Base-by-base conservation (phyloP, 495 filamentous ascomycete species). In the Aspergillus funiculosus region DNA sequence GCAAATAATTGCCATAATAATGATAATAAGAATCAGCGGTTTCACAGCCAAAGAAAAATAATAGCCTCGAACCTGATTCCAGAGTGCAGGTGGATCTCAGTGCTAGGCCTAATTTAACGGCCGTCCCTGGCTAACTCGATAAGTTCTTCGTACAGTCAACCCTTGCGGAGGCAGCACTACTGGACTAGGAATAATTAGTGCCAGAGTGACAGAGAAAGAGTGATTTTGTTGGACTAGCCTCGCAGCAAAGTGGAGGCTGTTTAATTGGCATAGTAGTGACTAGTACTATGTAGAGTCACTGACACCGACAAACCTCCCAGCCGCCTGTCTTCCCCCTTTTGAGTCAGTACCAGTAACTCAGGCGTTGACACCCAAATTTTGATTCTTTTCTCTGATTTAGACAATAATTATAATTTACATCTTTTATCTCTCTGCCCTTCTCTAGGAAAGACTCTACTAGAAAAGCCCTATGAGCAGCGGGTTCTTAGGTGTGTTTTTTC, bases 241-340 rank as follows among this genome's bases (percentile, higher is more conserved):
- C 31, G 14, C 28, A 35, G 32, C 32, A 14, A 13, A 25, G 53
- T 56, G 53, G 53, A 51, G 43, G 39, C 39, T 25, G 28, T 52
- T 52, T 41, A 46, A 50, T 56, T 56, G 41, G 29, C 31, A 49
- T n/a, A n/a, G n/a, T n/a, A n/a, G n/a, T n/a, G n/a, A n/a, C n/a
- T n/a, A n/a, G n/a, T n/a, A n/a, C n/a, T n/a, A n/a, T n/a, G n/a
- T 26, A 36, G 32, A 39, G 27, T 29, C 44, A 13, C 44, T 20
- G 24, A 28, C 27, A 48, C 41, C 45, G 17, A 40, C 36, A 41
- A 52, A 49, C 41, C 45, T 43, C 31, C 37, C 46, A 42, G 27
- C 27, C 17, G 24, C 31, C 24, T 25, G 32, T 46, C 31, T 4
- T 39, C 39, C 39, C 39, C 39, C 27, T 42, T 42, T 42, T 31